Conservation (phyloP, 805 yeast species). For the Metschnikowia drakensbergensis region DNA sequence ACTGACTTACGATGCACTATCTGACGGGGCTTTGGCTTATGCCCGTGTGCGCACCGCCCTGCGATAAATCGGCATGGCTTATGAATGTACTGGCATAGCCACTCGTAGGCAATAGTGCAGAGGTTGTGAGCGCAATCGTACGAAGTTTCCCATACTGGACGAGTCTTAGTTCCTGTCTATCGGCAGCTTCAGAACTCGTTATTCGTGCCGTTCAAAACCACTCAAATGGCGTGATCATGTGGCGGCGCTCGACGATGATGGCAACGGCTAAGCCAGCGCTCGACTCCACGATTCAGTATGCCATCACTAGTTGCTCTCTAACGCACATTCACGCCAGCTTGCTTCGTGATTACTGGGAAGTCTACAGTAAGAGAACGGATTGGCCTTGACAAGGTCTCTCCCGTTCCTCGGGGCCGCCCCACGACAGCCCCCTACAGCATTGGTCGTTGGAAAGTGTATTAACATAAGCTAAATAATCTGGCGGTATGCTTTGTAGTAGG, state of each 20-base stretch:
- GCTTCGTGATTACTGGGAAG: no score
- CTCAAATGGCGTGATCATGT: no score
- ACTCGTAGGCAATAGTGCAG: not conserved
- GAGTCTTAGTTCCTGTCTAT: no score
- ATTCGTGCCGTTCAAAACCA: no score
- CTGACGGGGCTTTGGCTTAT: not conserved
- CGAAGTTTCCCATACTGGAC: no score
- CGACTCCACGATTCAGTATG: not conserved
- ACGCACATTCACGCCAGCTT: not conserved
- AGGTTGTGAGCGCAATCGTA: no score
- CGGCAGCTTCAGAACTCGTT: no score
- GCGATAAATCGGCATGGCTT: not conserved
- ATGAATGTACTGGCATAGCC: not conserved
- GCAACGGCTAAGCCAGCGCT: no score
- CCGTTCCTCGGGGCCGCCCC: not conserved
- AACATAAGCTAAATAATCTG: conserved; percentile 18
- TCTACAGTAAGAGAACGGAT: no score
- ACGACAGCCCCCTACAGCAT: conserved; percentile 9
- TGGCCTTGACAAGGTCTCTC: not conserved
- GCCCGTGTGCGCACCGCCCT: not conserved
- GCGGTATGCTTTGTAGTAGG: conserved; percentile 3
- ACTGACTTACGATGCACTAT: not conserved
- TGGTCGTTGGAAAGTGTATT: conserved; percentile 16
- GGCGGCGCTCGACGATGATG: no score
- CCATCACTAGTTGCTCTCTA: not conserved